A percentile compares a stretch with the other conserved stretches of the same genome.
Conservation (phyloP, 345 rosid genomes). For the Isatis tinctoria region DNA sequence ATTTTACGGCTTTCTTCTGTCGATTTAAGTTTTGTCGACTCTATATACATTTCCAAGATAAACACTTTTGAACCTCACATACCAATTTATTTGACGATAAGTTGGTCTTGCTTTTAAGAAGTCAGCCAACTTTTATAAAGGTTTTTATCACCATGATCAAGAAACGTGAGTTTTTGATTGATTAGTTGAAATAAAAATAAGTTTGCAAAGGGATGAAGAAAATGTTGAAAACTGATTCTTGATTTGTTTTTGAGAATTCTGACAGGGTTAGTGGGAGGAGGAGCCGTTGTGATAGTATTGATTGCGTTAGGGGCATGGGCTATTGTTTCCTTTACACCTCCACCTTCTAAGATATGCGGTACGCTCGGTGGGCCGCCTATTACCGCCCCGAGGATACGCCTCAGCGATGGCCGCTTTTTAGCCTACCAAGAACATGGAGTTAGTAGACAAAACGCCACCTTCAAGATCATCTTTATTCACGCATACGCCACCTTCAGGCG, state of each 20-base stretch:
- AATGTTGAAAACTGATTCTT: not conserved
- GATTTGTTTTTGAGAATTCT: not conserved
- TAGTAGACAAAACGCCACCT: constrained; percentile 45
- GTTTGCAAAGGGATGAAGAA: not conserved
- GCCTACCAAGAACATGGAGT: constrained; percentile 58
- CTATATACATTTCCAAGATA: not conserved
- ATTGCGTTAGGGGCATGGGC: constrained; percentile 46
- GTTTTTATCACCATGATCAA: constrained; percentile 4
- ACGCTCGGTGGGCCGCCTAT: constrained; percentile 47
- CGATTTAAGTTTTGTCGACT: not conserved
- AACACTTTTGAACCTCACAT: not conserved
- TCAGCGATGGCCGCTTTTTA: constrained; percentile 54
- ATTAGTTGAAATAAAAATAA: not conserved
- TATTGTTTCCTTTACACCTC: constrained; percentile 41
- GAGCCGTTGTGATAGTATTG: constrained; percentile 3
- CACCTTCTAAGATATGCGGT: constrained; percentile 45
- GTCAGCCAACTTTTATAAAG: not conserved
- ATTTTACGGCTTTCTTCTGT: not conserved
- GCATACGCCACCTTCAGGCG: constrained; percentile 45
- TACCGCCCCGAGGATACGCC: constrained; percentile 51
- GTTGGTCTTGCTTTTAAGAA: constrained; percentile 7
- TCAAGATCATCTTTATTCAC: constrained; percentile 48
- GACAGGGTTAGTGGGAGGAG: constrained; percentile 6
- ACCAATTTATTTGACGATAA: constrained; percentile 9
- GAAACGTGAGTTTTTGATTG: constrained; percentile 20